phyloP scores from a whole-genome alignment of 1,284 basidiomycete species.

The Sporisorium exsertum region DNA sequence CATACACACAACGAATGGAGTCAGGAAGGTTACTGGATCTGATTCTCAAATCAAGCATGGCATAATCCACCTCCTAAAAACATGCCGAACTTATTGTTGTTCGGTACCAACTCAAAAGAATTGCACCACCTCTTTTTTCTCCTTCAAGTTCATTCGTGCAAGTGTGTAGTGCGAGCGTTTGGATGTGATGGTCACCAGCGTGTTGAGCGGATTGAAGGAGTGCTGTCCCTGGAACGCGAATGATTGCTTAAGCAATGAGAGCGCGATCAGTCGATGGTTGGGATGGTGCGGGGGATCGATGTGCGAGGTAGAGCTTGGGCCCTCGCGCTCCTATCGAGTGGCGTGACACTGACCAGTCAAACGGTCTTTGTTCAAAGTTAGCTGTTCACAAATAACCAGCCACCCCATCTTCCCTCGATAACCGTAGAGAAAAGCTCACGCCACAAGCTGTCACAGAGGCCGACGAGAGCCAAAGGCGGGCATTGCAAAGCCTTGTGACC shows the following conservation, averaged over 20 bases:
- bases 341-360: slow-evolving; percentile 2
- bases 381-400: background rate
- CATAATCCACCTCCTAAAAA: background rate
- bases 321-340: background rate
- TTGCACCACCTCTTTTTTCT: slow-evolving; percentile 31
- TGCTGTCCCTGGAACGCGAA: background rate
- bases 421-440: background rate
- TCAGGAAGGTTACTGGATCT: background rate
- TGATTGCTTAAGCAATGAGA: background rate
- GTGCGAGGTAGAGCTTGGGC: background rate
- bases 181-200: background rate
- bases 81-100: background rate
- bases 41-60: background rate
- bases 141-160: no score
- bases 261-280: background rate
- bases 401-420: background rate
- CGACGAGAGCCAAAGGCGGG: background rate
- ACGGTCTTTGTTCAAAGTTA: background rate
- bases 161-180: background rate
- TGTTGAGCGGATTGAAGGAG: background rate
- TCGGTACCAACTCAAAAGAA: slow-evolving; percentile 4
- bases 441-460: background rate
- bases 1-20: background rate
- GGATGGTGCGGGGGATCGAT: background rate
- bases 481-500: background rate